phyloP scores from a whole-genome alignment of 78 protist genomes.

The Emiliania huxleyi region DNA sequence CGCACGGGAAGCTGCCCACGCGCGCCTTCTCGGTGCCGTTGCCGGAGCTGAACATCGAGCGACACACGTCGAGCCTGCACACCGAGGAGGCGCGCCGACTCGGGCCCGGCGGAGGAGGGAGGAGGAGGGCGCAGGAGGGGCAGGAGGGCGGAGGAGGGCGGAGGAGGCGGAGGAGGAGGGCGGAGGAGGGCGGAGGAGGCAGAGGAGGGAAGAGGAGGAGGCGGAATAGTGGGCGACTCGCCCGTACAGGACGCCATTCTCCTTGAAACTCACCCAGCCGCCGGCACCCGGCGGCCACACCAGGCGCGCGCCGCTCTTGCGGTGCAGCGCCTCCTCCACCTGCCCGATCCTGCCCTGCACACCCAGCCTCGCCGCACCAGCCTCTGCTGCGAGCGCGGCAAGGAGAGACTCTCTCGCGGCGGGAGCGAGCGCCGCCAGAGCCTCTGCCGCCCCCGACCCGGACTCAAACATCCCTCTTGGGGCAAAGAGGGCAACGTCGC shows the following conservation, averaged over 20 bases:
- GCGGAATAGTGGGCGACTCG: no score
- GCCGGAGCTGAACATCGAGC: constrained; percentile 46
- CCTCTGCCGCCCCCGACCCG: neutral
- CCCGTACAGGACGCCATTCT: neutral
- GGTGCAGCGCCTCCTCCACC: neutral
- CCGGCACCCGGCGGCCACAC: neutral
- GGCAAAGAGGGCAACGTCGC: constrained; percentile 25
- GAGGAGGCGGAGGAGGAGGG: no score
- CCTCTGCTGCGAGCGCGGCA: no score
- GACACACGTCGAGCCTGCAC: constrained; percentile 39
- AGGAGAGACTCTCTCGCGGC: no score
- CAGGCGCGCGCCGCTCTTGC: neutral
- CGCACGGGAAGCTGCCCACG: neutral
- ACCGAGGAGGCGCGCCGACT: no score
- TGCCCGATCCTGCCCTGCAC: neutral
- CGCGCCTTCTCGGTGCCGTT: constrained; percentile 50
- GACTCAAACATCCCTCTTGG: neutral
- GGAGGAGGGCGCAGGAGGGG: no score
- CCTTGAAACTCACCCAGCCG: neutral
- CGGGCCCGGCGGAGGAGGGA: no score
- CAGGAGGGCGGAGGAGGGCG: no score
- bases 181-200: no score
- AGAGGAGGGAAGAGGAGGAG: no score
- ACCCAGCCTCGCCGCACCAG: neutral
- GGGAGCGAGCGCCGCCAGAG: neutral